These are phyloP conservation scores for Zygosaccharomyces pseudobailii DNA, from an alignment of 1,139 yeast species.

Conservation along the genomic window DNA sequence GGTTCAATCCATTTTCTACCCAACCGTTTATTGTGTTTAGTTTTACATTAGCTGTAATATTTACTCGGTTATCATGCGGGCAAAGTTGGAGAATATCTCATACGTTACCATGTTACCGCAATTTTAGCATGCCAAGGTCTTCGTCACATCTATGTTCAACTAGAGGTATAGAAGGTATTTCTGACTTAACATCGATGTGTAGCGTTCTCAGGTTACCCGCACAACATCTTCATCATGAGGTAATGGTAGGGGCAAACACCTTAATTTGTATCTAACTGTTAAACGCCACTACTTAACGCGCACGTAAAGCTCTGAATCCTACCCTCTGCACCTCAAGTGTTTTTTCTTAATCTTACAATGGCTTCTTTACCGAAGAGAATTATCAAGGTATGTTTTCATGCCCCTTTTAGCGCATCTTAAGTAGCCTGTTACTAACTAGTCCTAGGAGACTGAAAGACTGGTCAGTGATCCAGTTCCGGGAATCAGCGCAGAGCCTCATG, in stretches of 20 bases:
- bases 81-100: no score
- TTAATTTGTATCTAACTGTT: background rate
- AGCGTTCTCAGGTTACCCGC: background rate
- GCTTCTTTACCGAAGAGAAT: constrained; percentile 80
- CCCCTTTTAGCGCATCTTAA: background rate
- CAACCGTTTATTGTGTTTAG: constrained; percentile 1
- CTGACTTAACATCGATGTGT: background rate
- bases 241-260: background rate
- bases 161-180: background rate
- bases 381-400: constrained; percentile 50
- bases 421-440: background rate
- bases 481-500: constrained; percentile 86
- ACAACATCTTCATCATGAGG: background rate
- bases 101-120: background rate
- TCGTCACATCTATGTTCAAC: no score
- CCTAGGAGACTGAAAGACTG: constrained; percentile 80
- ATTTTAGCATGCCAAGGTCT: background rate
- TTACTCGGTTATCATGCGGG: background rate
- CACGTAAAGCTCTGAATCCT: background rate
- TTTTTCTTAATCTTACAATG: constrained; percentile 35
- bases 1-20: constrained; percentile 1
- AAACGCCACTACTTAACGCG: background rate
- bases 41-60: constrained; percentile 4
- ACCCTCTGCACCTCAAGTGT: background rate
- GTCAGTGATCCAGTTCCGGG: constrained; percentile 97